Percentiles rank a stretch among this genome's conserved stretches.
Conservation (phyloP, 306 rosid genomes). For the Mimosa bimucronata region DNA sequence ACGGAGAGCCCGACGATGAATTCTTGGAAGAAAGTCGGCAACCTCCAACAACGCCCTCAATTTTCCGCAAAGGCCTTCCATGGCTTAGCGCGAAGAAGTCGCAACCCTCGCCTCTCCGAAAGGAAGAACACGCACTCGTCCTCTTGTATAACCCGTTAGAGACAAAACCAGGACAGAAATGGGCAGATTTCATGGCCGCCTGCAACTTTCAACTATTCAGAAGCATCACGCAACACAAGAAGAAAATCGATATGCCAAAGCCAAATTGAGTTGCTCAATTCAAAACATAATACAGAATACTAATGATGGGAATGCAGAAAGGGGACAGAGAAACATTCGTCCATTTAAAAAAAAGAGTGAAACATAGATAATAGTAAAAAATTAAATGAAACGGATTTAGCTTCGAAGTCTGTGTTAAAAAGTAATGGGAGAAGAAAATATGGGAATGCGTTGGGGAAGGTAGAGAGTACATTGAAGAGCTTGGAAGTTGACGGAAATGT, state of each 20-base stretch:
- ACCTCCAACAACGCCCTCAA: slow-evolving; percentile 32
- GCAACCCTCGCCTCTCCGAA: slow-evolving; percentile 8
- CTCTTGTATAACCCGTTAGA: slow-evolving; percentile 32
- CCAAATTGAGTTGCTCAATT: not conserved
- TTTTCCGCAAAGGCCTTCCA: slow-evolving; percentile 35
- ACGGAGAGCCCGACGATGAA: slow-evolving; percentile 11
- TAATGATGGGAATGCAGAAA: not conserved
- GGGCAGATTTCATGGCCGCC: slow-evolving; percentile 41
- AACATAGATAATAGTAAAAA: not conserved
- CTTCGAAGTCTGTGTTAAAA: not conserved
- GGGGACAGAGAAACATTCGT: not conserved
- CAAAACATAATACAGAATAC: not conserved
- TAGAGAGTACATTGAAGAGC: not conserved
- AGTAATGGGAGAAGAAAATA: not conserved
- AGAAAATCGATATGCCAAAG: not conserved
- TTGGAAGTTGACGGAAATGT: not conserved
- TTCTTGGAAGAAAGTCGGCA: slow-evolving; percentile 30
- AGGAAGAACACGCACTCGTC: slow-evolving; percentile 16
- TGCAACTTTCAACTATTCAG: not conserved
- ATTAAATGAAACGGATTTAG: not conserved
- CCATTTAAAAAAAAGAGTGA: not conserved
- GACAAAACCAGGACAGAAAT: slow-evolving; percentile 34
- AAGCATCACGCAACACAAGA: not conserved
- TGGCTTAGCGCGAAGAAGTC: slow-evolving; percentile 26
- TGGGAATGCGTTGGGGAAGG: not conserved